Percentiles rank a stretch among this genome's conserved stretches.
These are phyloP conservation scores for Sisymbrium irio DNA, from an alignment of 345 rosid genomes.

Conservation along the genomic window DNA sequence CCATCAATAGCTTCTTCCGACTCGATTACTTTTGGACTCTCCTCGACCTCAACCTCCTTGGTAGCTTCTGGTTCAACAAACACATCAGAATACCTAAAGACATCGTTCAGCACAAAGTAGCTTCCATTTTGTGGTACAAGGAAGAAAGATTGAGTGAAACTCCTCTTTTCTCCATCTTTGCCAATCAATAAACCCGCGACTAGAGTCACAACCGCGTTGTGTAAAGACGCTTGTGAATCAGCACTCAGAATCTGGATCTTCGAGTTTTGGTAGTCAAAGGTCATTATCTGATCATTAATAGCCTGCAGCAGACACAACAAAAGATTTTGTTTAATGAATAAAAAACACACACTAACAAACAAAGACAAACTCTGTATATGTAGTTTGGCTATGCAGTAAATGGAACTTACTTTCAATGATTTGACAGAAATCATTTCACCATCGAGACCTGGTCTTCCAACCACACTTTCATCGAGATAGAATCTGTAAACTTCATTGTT, in stretches of 20 bases:
- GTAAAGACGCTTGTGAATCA: conserved; percentile 58
- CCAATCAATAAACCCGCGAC: conserved; percentile 63
- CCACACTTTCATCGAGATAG: conserved; percentile 54
- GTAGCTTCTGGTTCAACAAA: conserved; percentile 25
- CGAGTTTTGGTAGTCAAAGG: conserved; percentile 48
- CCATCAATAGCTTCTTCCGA: neutral
- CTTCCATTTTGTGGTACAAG: conserved; percentile 62
- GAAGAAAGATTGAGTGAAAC: conserved; percentile 65
- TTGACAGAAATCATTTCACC: conserved; percentile 52
- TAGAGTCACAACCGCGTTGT: conserved; percentile 54
- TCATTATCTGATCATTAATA: conserved; percentile 65
- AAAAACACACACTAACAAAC: no score
- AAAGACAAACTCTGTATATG: neutral
- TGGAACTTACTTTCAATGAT: conserved; percentile 47
- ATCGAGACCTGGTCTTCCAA: conserved; percentile 49
- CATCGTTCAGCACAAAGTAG: conserved; percentile 71
- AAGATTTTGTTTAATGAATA: neutral
- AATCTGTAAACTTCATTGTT: conserved; percentile 49
- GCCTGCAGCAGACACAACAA: conserved; percentile 41
- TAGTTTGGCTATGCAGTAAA: neutral
- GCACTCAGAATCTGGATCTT: conserved; percentile 53
- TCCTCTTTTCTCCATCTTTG: conserved; percentile 44
- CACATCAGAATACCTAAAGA: conserved; percentile 53
- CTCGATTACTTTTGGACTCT: conserved; percentile 19
- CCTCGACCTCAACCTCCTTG: neutral